Conservation (phyloP, 129 eudicot species). For the Gnaphalium uliginosum region DNA sequence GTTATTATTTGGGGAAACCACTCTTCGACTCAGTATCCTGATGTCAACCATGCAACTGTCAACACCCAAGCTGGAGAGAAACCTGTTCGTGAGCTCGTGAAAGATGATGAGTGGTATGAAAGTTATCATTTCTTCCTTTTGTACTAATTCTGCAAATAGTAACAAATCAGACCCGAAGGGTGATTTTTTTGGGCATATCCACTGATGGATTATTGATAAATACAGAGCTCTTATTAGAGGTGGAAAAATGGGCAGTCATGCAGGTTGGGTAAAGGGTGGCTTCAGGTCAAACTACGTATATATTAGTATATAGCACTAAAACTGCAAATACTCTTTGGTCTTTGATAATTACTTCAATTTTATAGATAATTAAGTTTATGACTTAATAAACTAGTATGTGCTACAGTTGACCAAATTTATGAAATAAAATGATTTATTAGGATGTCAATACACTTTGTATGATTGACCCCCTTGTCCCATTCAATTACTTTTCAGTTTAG, state of each 20-base stretch:
- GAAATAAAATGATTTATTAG: no score
- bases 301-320: neutral
- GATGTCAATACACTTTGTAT: no score
- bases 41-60: slow-evolving; percentile 95
- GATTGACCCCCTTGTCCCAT: no score
- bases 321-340: neutral
- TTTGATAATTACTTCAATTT: no score
- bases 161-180: neutral
- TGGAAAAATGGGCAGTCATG: neutral
- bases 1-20: slow-evolving; percentile 98
- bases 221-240: neutral
- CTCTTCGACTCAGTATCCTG: slow-evolving; percentile 97
- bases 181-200: neutral
- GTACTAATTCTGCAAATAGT: neutral
- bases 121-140: neutral
- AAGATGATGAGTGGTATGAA: slow-evolving; percentile 81
- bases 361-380: no score
- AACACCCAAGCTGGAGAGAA: slow-evolving; percentile 63
- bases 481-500: no score
- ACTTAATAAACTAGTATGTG: no score
- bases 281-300: neutral
- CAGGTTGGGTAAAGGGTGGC: neutral
- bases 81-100: slow-evolving; percentile 72
- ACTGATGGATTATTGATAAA: neutral
- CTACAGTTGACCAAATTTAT: no score